Base-by-base conservation (phyloP, 2,329 filamentous ascomycete species). In the Colletotrichum navitas region DNA sequence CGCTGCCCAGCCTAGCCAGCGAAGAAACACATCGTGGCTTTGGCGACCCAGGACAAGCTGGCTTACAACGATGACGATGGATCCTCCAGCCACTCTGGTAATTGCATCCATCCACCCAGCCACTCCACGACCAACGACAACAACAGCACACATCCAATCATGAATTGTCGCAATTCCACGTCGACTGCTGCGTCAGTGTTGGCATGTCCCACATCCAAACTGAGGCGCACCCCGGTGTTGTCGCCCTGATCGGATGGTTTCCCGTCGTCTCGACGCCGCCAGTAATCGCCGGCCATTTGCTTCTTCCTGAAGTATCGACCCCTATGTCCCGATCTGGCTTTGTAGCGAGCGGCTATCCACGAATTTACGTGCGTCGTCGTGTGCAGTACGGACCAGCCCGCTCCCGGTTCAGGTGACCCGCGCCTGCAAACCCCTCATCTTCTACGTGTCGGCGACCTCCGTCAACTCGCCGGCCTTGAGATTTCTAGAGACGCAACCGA, bases 361-460 rank as follows among this genome's bases (percentile, higher is more conserved):
- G 49, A 41, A 52, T 62, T 34, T n/a, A 14, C 5, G 32, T 12
- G 59, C 32, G 52, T 36, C 16, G 52, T 58, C 18, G 52, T 63
- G 52, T 29, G 34, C n/a, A 56, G 34, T 16, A 49, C 51, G 63
- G 68, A 39, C 63, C 29, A 68, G 51, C 34, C 68, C 64, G 61
- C 34, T 55, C 52, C 41, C 66, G 26, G 62, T 11, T 36, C 59
- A 29, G 58, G 49, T 62, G 21, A 41, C 45, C 58, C 64, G 16
- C n/a, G 32, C 52, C 52, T n/a, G 45, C 34, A 29, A 26, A 41
- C 14, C 56, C 36, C 59, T 59, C 54, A 21, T 68, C 65, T 55
- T 51, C 39, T 67, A 34, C 26, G 10, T 21, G 8, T 34, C 18
- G n/a, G 16, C 56, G 18, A 26, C 21, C 41, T 39, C 45, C 34